Percentiles rank a stretch among this genome's conserved stretches.
These are phyloP conservation scores for Xylaria sp. DNA, from an alignment of 2,329 filamentous ascomycete species.

Conservation along the genomic window DNA sequence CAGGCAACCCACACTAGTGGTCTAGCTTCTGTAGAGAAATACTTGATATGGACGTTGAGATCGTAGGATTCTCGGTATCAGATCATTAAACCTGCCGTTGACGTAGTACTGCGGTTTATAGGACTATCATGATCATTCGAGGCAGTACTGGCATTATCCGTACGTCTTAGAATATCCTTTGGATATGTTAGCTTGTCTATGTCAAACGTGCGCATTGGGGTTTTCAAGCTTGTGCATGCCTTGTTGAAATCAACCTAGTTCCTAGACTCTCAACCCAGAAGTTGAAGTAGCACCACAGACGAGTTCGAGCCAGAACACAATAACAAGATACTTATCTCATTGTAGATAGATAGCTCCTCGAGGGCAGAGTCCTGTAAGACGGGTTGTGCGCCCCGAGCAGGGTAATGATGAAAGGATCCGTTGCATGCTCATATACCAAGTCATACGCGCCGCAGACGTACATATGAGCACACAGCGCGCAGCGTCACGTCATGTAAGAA, in stretches of 20 bases:
- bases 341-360: neutral
- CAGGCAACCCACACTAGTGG: neutral
- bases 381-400: conserved; percentile 21
- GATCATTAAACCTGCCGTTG: neutral
- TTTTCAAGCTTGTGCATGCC: neutral
- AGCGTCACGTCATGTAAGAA: neutral
- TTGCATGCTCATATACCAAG: neutral
- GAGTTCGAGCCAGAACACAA: neutral
- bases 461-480: neutral
- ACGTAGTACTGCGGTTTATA: neutral
- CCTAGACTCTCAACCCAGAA: neutral
- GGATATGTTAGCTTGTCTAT: neutral
- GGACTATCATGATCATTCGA: neutral
- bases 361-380: conserved; percentile 18
- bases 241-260: neutral
- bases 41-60: neutral
- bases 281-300: neutral
- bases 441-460: neutral
- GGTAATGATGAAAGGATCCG: neutral
- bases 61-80: neutral
- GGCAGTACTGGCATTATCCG: neutral
- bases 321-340: neutral
- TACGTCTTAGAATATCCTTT: no score
- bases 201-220: neutral
- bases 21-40: neutral